Percentiles rank a stretch among this genome's conserved stretches.
phyloP scores from a whole-genome alignment of 1,284 basidiomycete species.

The Ganoderma leucocontextum region DNA sequence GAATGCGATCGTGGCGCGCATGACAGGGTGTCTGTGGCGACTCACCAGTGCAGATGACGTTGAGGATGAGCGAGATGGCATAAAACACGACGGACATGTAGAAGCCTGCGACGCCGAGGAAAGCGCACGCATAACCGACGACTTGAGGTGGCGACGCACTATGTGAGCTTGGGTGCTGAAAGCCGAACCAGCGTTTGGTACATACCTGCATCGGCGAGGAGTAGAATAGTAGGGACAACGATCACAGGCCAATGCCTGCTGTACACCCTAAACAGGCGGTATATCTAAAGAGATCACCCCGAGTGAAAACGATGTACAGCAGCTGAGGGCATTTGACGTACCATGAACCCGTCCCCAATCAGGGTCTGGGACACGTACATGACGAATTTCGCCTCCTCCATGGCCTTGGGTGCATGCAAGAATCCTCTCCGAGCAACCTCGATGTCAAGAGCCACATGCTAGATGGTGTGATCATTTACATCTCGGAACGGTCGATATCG shows the following conservation, averaged over 20 bases:
- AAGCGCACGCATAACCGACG: conserved; percentile 19
- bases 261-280: conserved; percentile 16
- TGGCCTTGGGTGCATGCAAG: not conserved
- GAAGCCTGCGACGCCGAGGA: conserved; percentile 19
- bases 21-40: not conserved
- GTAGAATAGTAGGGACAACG: conserved; percentile 7
- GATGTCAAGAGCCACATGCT: conserved; percentile 19
- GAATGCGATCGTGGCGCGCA: not conserved
- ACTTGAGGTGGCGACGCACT: not conserved
- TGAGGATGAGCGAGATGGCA: conserved; percentile 16
- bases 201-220: conserved; percentile 11
- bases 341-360: conserved; percentile 21
- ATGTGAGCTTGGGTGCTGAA: not conserved
- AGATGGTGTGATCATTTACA: not conserved
- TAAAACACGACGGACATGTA: conserved; percentile 25
- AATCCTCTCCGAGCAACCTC: conserved; percentile 6
- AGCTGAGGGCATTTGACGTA: not conserved
- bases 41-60: conserved; percentile 22
- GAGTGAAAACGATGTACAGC: not conserved
- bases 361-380: conserved; percentile 16
- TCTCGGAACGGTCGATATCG: not conserved
- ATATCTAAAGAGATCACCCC: conserved; percentile 9
- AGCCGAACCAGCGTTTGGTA: not conserved
- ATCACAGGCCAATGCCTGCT: conserved; percentile 14
- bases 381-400: conserved; percentile 16